A percentile compares a stretch with the other conserved stretches of the same genome.
Conservation (phyloP, 1,284 basidiomycete species). For the Malassezia arunalokei region DNA sequence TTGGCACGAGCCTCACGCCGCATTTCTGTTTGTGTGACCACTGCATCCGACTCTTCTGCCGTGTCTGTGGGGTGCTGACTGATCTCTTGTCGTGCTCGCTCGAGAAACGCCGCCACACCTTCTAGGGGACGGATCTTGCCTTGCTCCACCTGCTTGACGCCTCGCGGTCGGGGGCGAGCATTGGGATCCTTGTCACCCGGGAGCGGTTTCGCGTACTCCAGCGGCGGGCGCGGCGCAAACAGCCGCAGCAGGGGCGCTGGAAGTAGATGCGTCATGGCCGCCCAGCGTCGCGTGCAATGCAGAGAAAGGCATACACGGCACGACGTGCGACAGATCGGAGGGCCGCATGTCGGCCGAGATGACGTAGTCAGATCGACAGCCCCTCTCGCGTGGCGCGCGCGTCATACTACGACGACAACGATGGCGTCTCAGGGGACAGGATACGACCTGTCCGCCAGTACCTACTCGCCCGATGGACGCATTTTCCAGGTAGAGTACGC, state of each 20-base stretch:
- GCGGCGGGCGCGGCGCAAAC: constrained; percentile 34
- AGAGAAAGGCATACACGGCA: neutral
- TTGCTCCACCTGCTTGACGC: constrained; percentile 6
- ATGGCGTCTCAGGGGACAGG: constrained; percentile 98
- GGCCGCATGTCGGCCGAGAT: neutral
- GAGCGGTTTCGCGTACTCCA: constrained; percentile 25
- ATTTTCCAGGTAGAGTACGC: constrained; percentile 99
- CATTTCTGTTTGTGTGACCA: constrained; percentile 26
- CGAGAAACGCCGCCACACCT: constrained; percentile 33
- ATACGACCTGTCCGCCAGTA: constrained; percentile 94
- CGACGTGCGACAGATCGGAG: neutral
- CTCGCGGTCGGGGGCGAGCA: constrained; percentile 16
- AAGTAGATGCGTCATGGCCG: constrained; percentile 39
- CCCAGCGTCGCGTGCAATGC: neutral
- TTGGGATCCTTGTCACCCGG: constrained; percentile 25
- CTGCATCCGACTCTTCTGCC: constrained; percentile 26
- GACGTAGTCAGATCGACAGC: neutral
- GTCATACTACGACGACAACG: constrained; percentile 1
- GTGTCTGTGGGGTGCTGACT: constrained; percentile 33
- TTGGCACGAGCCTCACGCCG: constrained; percentile 19
- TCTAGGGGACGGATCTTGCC: constrained; percentile 26
- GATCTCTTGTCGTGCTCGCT: constrained; percentile 30
- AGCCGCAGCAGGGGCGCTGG: constrained; percentile 40
- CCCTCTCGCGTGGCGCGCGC: neutral
- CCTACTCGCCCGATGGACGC: constrained; percentile 94